phyloP scores from a whole-genome alignment of 306 rosid species.

The Glycine latifolia region DNA sequence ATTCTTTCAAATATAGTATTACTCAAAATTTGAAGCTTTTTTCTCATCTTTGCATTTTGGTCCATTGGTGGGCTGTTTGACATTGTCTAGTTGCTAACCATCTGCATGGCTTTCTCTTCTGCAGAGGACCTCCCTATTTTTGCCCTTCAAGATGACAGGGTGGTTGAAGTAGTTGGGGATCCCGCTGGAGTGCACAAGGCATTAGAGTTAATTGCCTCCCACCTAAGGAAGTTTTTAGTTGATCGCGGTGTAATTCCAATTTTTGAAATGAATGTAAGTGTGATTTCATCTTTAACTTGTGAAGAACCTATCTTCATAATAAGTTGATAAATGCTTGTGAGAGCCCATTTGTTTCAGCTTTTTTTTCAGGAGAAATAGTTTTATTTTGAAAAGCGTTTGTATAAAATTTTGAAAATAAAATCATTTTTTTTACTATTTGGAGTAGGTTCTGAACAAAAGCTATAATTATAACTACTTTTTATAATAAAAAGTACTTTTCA shows the following conservation, averaged over 20 bases:
- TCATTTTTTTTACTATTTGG: neutral
- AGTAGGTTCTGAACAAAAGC: neutral
- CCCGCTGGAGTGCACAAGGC: constrained; percentile 87
- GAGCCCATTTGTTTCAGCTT: neutral
- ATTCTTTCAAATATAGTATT: constrained; percentile 17
- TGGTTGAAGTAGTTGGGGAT: constrained; percentile 94
- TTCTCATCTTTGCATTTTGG: constrained; percentile 25
- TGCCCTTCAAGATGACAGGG: constrained; percentile 96
- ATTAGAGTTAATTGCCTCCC: constrained; percentile 88
- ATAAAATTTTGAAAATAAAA: neutral
- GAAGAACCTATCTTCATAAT: constrained; percentile 18
- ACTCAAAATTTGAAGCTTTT: constrained; percentile 8
- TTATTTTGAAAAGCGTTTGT: neutral
- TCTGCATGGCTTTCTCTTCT: constrained; percentile 39
- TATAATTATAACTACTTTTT: neutral
- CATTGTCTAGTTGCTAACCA: constrained; percentile 44
- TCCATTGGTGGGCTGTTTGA: constrained; percentile 36
- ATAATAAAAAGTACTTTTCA: neutral
- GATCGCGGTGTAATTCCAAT: constrained; percentile 87
- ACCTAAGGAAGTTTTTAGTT: constrained; percentile 91
- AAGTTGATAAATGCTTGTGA: constrained; percentile 27
- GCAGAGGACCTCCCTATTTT: constrained; percentile 94
- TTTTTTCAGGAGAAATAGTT: neutral
- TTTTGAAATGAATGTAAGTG: constrained; percentile 86
- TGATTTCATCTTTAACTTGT: constrained; percentile 11